Evolutionary conservation across 768 basidiomycete species (phyloP), one percentile per base, ranked within the genome.

Genomic region (Cystoderma amianthinum): DNA sequence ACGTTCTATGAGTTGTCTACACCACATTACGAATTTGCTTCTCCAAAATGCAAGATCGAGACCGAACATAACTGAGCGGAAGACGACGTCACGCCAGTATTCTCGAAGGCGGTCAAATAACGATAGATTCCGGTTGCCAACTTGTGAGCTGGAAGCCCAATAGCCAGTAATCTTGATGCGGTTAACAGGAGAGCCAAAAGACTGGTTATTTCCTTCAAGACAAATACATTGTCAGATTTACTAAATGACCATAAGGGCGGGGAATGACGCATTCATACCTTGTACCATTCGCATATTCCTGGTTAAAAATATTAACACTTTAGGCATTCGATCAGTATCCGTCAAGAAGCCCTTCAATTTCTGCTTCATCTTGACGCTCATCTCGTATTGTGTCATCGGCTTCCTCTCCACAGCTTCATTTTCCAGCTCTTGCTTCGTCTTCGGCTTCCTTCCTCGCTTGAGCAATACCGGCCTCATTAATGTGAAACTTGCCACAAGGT

Each of bases 91-190:
- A 39, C 76, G 67, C 58, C 65, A 74, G 51, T 74, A 74, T 53
- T 82, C 82, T 30, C 56, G 57, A 1, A 76, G 25, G 3, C 76
- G 70, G 33, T 66, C 58, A 2, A 50, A 38, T 35, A 76, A 44
- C 12, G 67, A 47, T 22, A 78, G 66, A 44, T 69, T 50, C 12
- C 65, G 49, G 20, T 67, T 61, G n/a, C 64, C 61, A 7, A 69
- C 61, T 4, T 85, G 68, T 3, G 85, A 82, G 17, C 72, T 69
- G 3, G 87, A 82, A 19, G 89, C 92, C 76, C 80, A 89, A 56
- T 75, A 77, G 0, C 86, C 91, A 0, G 85, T 89, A 41, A 94
- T 85, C 59, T 90, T 92, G 63, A 96, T 82, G 15, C 91, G 78
- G 54, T 94, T 93, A 1, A 91, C 85, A 0, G 91, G 91, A 2